phyloP scores from a whole-genome alignment of 2,329 filamentous ascomycete genomes.

The Pseudopithomyces chartarum region DNA sequence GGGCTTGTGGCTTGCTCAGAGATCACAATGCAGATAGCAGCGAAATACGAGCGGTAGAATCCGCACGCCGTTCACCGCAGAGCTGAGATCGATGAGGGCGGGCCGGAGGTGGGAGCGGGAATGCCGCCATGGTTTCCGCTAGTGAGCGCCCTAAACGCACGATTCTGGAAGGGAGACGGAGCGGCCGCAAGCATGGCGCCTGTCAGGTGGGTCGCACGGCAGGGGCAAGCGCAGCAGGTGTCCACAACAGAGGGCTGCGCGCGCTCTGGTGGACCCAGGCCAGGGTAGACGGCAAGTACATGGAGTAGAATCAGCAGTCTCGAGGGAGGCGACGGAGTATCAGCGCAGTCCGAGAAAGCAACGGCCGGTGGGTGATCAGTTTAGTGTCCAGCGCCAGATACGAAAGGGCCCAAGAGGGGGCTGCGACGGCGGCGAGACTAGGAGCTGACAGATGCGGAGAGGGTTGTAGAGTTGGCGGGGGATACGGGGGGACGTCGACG shows the following conservation, averaged over 20 bases:
- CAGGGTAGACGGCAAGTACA: not conserved
- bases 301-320: too few relatives aligned
- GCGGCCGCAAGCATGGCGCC: not conserved
- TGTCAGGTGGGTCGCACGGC: conserved; percentile 7
- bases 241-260: not conserved
- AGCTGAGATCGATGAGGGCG: not conserved
- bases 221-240: not conserved
- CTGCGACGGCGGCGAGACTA: not conserved
- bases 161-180: conserved; percentile 1
- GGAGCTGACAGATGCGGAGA: conserved; percentile 1
- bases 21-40: conserved; percentile 7
- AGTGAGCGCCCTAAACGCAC: not conserved
- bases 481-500: conserved; percentile 3
- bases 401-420: not conserved
- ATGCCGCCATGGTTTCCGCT: conserved; percentile 3
- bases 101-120: conserved; percentile 4
- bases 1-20: not conserved
- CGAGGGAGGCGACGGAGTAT: not conserved
- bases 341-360: not conserved
- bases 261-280: conserved; percentile 1
- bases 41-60: conserved; percentile 23
- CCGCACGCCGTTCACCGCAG: conserved; percentile 5
- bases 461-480: conserved; percentile 1
- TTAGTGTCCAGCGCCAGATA: not conserved
- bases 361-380: not conserved